These are phyloP conservation scores for Dorcoceras hygrometricum DNA, from an alignment of 257 asterid species.

Conservation along the genomic window DNA sequence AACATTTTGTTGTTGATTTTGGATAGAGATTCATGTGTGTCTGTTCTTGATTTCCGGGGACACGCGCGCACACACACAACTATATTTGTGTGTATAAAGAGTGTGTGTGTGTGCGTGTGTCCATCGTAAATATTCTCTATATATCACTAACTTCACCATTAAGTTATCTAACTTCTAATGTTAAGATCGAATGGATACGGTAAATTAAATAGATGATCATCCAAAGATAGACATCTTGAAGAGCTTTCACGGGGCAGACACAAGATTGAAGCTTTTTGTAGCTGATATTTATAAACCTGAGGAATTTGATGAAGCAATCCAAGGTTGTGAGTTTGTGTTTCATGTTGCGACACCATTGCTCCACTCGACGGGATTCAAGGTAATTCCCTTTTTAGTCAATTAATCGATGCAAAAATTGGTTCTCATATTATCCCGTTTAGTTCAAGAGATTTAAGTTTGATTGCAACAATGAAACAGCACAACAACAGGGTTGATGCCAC, in stretches of 20 bases:
- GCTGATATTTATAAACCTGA: slow-evolving; percentile 59
- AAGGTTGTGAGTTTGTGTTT: slow-evolving; percentile 53
- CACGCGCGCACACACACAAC: too few relatives aligned
- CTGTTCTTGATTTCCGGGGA: not conserved
- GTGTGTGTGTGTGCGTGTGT: too few relatives aligned
- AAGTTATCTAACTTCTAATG: too few relatives aligned
- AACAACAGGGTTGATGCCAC: slow-evolving; percentile 50
- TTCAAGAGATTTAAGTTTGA: not conserved
- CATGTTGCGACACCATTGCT: slow-evolving; percentile 68
- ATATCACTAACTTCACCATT: too few relatives aligned
- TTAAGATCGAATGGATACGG: too few relatives aligned
- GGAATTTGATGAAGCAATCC: slow-evolving; percentile 45
- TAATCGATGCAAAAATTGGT: too few relatives aligned
- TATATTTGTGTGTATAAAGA: too few relatives aligned
- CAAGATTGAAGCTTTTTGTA: slow-evolving; percentile 47
- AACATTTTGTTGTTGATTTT: not conserved
- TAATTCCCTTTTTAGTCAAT: not conserved
- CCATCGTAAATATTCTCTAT: too few relatives aligned
- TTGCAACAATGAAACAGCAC: slow-evolving; percentile 32
- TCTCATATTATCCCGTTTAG: not conserved
- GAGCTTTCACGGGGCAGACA: slow-evolving; percentile 36
- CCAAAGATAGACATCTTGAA: slow-evolving; percentile 54
- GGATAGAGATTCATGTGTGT: not conserved
- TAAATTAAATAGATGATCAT: slow-evolving; percentile 56
- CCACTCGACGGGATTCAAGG: slow-evolving; percentile 33